Percentiles rank a stretch among this genome's conserved stretches.
Evolutionary conservation across 2,329 filamentous ascomycete genomes (phyloP).

Genomic region (Tolypocladium cylindrosporum): DNA sequence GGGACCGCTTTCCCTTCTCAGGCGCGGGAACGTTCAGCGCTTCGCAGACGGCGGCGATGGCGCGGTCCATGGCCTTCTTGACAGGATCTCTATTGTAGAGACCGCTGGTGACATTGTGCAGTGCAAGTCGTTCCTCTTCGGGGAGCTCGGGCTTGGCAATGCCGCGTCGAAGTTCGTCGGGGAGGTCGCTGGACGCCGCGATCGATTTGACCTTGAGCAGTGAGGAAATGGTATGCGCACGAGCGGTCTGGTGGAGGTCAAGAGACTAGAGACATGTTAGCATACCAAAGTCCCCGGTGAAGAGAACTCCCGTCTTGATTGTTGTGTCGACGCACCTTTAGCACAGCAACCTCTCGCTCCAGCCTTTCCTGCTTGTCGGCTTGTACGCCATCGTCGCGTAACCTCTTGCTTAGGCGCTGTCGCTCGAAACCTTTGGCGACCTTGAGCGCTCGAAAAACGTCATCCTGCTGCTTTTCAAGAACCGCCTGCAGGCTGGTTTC

Average conservation of each 20-base stretch:
- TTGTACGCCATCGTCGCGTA: constrained; percentile 34
- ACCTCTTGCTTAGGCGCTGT: constrained; percentile 59
- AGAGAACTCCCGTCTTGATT: not conserved
- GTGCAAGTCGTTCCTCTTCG: constrained; percentile 38
- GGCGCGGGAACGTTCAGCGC: constrained; percentile 37
- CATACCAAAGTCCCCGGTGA: not conserved
- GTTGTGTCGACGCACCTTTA: constrained; percentile 34
- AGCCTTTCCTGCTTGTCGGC: constrained; percentile 47
- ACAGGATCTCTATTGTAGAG: constrained; percentile 44
- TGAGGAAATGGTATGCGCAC: constrained; percentile 44
- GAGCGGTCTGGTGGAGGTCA: constrained; percentile 47
- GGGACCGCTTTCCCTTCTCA: constrained; percentile 23
- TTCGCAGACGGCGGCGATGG: constrained; percentile 37
- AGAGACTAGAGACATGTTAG: constrained; percentile 30
- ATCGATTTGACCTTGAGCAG: constrained; percentile 44
- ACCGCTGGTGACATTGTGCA: constrained; percentile 51
- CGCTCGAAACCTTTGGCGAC: constrained; percentile 66
- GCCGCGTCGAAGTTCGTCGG: constrained; percentile 34
- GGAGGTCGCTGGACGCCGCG: constrained; percentile 39
- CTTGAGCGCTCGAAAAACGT: constrained; percentile 59
- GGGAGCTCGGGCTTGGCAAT: constrained; percentile 40
- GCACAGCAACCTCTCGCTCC: constrained; percentile 47
- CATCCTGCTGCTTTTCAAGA: constrained; percentile 45
- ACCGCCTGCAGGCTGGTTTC: constrained; percentile 36
- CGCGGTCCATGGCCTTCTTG: constrained; percentile 37